Conservation (phyloP, 2,329 filamentous ascomycete genomes). For the Knufia fluminis region DNA sequence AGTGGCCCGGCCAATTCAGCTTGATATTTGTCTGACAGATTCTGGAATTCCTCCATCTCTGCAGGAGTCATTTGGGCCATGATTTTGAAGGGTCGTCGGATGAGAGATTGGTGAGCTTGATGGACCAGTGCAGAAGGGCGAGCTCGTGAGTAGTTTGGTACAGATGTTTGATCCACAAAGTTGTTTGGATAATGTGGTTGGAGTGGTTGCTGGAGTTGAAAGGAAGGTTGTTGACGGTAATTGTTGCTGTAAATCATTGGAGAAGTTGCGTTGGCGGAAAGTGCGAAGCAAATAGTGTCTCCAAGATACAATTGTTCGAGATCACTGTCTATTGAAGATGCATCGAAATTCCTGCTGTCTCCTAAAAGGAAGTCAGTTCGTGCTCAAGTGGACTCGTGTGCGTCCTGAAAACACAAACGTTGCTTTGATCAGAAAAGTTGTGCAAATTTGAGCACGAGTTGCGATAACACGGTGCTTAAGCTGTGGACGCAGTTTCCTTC, state of each 20-base stretch:
- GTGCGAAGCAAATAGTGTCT: neutral
- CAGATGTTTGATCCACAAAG: too few species aligned
- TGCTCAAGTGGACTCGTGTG: too few species aligned
- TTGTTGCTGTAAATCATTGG: conserved; percentile 1
- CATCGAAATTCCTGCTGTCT: too few species aligned
- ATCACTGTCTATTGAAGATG: too few species aligned
- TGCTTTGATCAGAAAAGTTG: too few species aligned
- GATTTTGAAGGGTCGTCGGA: conserved; percentile 13
- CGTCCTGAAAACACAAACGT: too few species aligned
- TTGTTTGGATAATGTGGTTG: neutral
- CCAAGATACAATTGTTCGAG: neutral
- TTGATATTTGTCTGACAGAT: conserved; percentile 52
- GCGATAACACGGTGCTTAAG: too few species aligned
- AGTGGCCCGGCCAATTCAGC: conserved; percentile 59
- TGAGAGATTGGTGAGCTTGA: neutral
- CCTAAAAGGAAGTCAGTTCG: too few species aligned
- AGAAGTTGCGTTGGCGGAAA: neutral
- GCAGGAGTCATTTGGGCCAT: conserved; percentile 38
- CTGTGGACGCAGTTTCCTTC: too few species aligned
- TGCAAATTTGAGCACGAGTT: too few species aligned
- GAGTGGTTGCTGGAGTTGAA: neutral
- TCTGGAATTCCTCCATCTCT: conserved; percentile 53
- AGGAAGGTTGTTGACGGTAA: neutral
- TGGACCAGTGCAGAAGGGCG: neutral
- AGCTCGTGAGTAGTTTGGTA: too few species aligned